A percentile compares a stretch with the other conserved stretches of the same genome.
phyloP scores from a whole-genome alignment of 331 rosid species.

The Malus hybrid region DNA sequence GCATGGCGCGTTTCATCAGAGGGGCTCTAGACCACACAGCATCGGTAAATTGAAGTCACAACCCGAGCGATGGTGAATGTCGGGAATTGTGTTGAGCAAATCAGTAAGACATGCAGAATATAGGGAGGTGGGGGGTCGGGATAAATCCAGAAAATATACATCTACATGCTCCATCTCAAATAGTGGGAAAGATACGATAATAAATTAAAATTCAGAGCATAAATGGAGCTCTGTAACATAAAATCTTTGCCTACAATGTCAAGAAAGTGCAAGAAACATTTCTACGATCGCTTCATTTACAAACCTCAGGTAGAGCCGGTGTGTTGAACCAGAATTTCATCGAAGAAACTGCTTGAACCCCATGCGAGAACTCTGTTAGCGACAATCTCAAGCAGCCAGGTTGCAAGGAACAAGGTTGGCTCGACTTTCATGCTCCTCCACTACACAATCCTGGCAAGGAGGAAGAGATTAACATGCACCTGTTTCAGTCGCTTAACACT shows the following conservation, averaged over 20 bases:
- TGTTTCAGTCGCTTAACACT: constrained; percentile 20
- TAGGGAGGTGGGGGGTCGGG: background rate
- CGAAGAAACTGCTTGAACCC: constrained; percentile 4
- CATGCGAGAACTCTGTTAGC: background rate
- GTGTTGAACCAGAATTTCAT: constrained; percentile 6
- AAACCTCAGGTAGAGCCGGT: constrained; percentile 13
- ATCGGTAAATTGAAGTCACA: too few species aligned
- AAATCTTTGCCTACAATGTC: constrained; percentile 10
- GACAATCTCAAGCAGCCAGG: constrained; percentile 3
- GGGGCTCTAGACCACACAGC: too few species aligned
- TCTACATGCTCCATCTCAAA: background rate
- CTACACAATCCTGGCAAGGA: background rate
- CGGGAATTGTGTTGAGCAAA: background rate
- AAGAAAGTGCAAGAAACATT: background rate
- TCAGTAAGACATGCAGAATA: background rate
- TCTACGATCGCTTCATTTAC: constrained; percentile 17
- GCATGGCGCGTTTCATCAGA: too few species aligned
- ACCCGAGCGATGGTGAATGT: background rate
- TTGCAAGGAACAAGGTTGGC: background rate
- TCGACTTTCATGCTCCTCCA: background rate
- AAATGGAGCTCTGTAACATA: constrained; percentile 6
- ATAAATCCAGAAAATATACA: background rate
- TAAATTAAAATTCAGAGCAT: background rate
- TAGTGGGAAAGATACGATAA: background rate
- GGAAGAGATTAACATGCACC: background rate